Conservation (phyloP, 495 filamentous ascomycete genomes). For the Penicillium malachiteum region DNA sequence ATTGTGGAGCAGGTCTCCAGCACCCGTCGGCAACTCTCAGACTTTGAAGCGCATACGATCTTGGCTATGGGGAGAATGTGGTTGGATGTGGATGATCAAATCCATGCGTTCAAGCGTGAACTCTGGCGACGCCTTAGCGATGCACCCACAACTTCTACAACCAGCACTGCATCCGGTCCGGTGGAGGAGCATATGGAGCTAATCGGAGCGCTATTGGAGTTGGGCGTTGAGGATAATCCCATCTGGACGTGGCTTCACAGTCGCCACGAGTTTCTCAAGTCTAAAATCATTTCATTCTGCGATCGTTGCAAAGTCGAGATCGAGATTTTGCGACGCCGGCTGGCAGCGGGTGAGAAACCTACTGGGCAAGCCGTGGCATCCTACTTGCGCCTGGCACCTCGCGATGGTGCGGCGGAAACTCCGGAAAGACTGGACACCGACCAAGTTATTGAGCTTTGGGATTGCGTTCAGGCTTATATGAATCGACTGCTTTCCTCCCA, state of each 20-base stretch:
- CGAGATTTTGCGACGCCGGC: slow-evolving; percentile 79
- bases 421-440: slow-evolving; percentile 64
- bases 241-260: slow-evolving; percentile 94
- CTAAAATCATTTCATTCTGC: slow-evolving; percentile 72
- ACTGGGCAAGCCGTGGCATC: slow-evolving; percentile 64
- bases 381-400: slow-evolving; percentile 68
- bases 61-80: slow-evolving; percentile 91
- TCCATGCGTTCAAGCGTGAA: slow-evolving; percentile 82
- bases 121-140: slow-evolving; percentile 77
- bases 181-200: slow-evolving; percentile 86
- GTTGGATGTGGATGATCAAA: slow-evolving; percentile 82
- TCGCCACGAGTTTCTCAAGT: slow-evolving; percentile 82
- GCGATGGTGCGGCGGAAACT: slow-evolving; percentile 56
- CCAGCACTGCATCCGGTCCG: slow-evolving; percentile 39
- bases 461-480: slow-evolving; percentile 71
- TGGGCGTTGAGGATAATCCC: slow-evolving; percentile 93
- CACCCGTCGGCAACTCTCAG: slow-evolving; percentile 52
- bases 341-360: slow-evolving; percentile 71
- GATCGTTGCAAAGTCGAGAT: slow-evolving; percentile 87
- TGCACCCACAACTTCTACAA: slow-evolving; percentile 46
- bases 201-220: slow-evolving; percentile 80
- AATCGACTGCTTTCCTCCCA: slow-evolving; percentile 65
- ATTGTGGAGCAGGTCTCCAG: slow-evolving; percentile 54
- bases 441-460: slow-evolving; percentile 86
- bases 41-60: slow-evolving; percentile 78